Evolutionary conservation across 2,329 filamentous ascomycete genomes (phyloP).

Genomic region (Botryosphaeria dothidea): DNA sequence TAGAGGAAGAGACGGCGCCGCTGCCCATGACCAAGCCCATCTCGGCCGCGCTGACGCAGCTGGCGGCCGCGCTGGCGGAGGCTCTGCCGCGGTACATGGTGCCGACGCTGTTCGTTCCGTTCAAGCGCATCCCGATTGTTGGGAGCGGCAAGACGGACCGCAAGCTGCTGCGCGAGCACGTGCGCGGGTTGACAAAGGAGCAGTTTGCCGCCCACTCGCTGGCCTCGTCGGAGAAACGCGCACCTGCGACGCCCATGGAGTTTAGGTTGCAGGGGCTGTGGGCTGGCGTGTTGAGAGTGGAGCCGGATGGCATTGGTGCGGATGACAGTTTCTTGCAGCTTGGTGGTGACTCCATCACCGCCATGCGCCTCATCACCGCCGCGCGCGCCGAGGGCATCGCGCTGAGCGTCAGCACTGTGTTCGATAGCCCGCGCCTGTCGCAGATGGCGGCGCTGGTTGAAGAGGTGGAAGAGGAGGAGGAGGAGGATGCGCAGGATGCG

Average conservation of each 20-base stretch:
- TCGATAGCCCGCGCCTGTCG: not conserved
- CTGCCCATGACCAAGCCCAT: conserved; percentile 16
- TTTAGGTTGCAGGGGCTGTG: not conserved
- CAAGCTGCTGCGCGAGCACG: conserved; percentile 11
- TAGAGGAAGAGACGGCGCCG: not conserved
- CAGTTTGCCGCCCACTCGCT: not conserved
- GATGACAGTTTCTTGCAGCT: conserved; percentile 29
- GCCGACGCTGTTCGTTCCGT: conserved; percentile 40
- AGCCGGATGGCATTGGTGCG: not conserved
- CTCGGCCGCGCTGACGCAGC: not conserved
- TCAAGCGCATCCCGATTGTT: conserved; percentile 36
- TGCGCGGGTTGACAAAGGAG: not conserved
- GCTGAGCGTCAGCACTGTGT: not conserved
- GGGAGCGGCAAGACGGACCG: conserved; percentile 41
- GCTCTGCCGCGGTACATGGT: conserved; percentile 41
- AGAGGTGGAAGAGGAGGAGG: not conserved
- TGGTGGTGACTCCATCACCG: conserved; percentile 37
- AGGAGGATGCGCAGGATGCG: not conserved
- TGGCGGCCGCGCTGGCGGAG: conserved; percentile 1
- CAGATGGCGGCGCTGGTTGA: not conserved
- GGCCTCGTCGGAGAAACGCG: not conserved
- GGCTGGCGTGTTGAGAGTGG: not conserved
- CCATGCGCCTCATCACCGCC: conserved; percentile 11
- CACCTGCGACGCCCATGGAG: not conserved
- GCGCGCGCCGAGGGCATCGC: not conserved